Base-by-base conservation (phyloP, 2,329 filamentous ascomycete species). In the Colletotrichum sp. region DNA sequence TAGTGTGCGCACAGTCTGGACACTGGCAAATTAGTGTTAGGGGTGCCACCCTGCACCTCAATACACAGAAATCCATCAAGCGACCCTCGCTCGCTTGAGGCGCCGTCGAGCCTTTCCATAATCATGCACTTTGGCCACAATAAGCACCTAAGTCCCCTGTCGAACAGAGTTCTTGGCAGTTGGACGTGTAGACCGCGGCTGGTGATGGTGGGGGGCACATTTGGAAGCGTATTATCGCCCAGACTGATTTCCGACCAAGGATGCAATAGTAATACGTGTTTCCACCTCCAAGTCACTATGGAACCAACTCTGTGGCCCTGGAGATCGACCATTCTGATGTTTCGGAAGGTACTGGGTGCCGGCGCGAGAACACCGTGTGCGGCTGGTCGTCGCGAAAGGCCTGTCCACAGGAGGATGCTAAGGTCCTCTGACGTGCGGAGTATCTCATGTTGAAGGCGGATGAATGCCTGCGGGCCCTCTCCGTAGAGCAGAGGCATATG, bases 401-500 rank as follows among this genome's bases (percentile, higher is more conserved):
- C 43, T 13, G 67, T 28, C 72, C 72, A 77, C 6, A 74, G 28
- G 8, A 76, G 34, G 3, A 77, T 48, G 24, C 38, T 71, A 6
- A 68, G 30, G 36, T 77, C 75, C 9, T 77, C 65, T 16, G 67
- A 66, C 2, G 48, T 43, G 4, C 69, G 67, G 15, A 77, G 52
- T 5, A 77, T 77, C 21, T 77, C 75, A 16, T 77, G 62, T 16
- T 77, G 76, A 1, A 77, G 66, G 16, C 75, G 64, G 13, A 65
- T 36, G 21, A 77, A 77, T 2, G 75, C 72, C 5, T 52, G 38
- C 7, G 68, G 5, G 12, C 82, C 83, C 62, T 84, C 82, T 5
- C 82, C 82, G 16, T 83, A 83, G 0, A 84, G 77, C 8, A 84
- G 71, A 6, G 82, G 80, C 80, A 84, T 84, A 55, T 82, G 80